A percentile compares a stretch with the other conserved stretches of the same genome.
Evolutionary conservation across 192 early-diverging fungal species (phyloP).

Genomic region (Rhizophagus prolifer): DNA sequence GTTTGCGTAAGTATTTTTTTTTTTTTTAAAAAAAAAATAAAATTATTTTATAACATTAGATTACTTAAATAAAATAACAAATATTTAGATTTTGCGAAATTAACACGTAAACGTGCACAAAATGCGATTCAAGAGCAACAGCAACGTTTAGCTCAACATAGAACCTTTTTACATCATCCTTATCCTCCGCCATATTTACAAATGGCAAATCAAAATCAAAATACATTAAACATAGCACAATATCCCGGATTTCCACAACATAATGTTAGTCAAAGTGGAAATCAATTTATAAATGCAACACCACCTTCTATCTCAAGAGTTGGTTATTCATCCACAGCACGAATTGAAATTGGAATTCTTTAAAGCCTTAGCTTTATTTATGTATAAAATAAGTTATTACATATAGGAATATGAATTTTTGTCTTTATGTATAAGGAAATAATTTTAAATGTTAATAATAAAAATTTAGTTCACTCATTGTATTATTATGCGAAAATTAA

Average conservation of each 20-base stretch:
- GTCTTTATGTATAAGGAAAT: too few relatives aligned
- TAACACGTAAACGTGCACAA: conserved; percentile 14
- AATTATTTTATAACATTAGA: neutral
- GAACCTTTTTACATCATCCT: neutral
- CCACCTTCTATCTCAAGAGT: neutral
- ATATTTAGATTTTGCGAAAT: conserved; percentile 15
- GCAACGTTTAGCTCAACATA: neutral
- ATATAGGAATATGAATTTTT: too few relatives aligned
- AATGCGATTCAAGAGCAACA: conserved; percentile 7
- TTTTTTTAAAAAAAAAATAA: neutral
- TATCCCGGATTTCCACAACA: neutral
- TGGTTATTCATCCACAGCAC: neutral
- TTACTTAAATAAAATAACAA: neutral
- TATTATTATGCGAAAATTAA: too few relatives aligned
- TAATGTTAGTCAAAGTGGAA: neutral
- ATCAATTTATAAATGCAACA: neutral
- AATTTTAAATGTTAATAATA: too few relatives aligned
- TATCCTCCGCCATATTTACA: neutral
- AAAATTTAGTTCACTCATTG: too few relatives aligned
- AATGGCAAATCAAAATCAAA: neutral
- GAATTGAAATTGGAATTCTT: neutral
- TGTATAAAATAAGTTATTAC: neutral
- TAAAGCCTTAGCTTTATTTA: neutral
- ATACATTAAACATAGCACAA: neutral
- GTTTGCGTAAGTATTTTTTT: conserved; percentile 66